These are phyloP conservation scores for Daedalea quercina DNA, from an alignment of 768 basidiomycete genomes.

Conservation along the genomic window DNA sequence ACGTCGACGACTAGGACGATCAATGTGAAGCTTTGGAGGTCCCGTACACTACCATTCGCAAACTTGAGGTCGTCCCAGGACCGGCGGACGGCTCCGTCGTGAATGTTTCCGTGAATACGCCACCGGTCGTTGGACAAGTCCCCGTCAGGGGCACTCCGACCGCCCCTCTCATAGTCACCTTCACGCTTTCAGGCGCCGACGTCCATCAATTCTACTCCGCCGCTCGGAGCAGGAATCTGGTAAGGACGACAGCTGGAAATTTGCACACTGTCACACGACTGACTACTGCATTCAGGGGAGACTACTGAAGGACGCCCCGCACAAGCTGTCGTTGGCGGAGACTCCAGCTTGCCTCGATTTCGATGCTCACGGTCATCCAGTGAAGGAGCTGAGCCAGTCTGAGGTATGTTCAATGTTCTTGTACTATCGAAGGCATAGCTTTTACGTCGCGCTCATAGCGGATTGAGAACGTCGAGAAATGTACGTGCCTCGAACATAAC, in stretches of 20 bases:
- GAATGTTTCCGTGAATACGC: neutral
- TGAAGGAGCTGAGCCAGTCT: constrained; percentile 8
- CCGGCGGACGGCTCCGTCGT: neutral
- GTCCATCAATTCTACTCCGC: constrained; percentile 34
- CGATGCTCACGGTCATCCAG: constrained; percentile 13
- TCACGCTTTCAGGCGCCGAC: constrained; percentile 29
- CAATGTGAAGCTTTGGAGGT: constrained; percentile 46
- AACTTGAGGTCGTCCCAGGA: constrained; percentile 11
- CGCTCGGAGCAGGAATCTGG: constrained; percentile 41
- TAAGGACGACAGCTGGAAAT: constrained; percentile 19
- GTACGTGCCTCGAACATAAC: constrained; percentile 6
- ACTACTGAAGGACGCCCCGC: neutral
- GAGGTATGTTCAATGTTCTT: constrained; percentile 10
- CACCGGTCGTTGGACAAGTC: neutral
- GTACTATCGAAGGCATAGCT: neutral
- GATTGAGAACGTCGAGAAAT: constrained; percentile 18
- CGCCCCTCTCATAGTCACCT: constrained; percentile 24
- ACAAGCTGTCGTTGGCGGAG: constrained; percentile 16
- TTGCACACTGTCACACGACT: no score
- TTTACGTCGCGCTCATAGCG: constrained; percentile 3
- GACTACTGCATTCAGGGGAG: neutral
- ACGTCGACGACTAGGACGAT: constrained; percentile 32
- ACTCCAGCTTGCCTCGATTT: constrained; percentile 16
- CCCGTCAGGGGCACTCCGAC: neutral
- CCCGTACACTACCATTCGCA: constrained; percentile 30